Evolutionary conservation across 805 yeast species (phyloP), one percentile per base, ranked within the genome.

Genomic region (Lachancea cidri): DNA sequence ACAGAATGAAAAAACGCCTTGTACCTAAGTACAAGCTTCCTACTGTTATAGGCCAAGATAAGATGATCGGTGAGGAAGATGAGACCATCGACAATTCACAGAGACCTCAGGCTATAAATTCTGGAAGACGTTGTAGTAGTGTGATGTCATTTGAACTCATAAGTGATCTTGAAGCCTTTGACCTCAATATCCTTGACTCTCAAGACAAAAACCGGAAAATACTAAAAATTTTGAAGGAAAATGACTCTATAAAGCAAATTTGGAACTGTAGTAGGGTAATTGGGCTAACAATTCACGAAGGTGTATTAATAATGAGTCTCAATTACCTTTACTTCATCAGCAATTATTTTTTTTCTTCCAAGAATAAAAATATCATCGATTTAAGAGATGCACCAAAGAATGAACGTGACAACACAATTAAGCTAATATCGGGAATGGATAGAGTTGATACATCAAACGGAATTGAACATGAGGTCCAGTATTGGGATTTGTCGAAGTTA

Each of bases 151-250:
- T 68, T 50, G 81, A 76, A 42, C 34, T 75, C 15, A 52, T 76
- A 17, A 73, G 72, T 11, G 72, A 65, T 14, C 62, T 65, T 29
- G 62, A 57, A 0, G 56, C 60, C n/a, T 54, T 60, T 25, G 70
- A 64, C 9, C 36, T 55, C 4, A 30, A 34, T 14, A 17, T 50
- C 29, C 48, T 46, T 20, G 54, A 56, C 3, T 70, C 72, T 39
- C 83, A 79, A 46, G 94, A 86, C 56, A 78, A 77, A 51, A 85
- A 86, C 56, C 65, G 95, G 41, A 83, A 81, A 53, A 82, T 87
- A 1, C 63, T 86, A 16, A 71, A 89, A 43, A 75, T 85, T 50
- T 64, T 87, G 41, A 79, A 66, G 49, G 72, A 77, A 38, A 84
- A 84, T 13, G 96, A 87, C 57, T 72, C 72, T 35, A 84, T 88